Conservation (phyloP, 2,329 filamentous ascomycete genomes). For the Drechslerella dactyloides region DNA sequence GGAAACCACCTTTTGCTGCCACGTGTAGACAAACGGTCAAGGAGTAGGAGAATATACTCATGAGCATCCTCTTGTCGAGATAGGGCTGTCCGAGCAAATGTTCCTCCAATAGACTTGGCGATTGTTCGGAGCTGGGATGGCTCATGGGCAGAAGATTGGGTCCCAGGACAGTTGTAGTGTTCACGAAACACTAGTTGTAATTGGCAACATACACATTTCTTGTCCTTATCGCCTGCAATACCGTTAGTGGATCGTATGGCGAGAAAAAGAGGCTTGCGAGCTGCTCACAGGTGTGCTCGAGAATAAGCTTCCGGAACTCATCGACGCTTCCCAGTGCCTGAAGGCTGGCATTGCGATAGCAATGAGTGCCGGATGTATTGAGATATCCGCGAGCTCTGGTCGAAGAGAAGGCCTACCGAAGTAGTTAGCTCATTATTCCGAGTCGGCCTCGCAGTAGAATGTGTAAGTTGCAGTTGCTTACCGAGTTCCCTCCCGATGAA, state of each 20-base stretch:
- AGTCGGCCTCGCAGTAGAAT: no score
- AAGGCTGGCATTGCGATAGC: slow-evolving; percentile 43
- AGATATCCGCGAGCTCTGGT: slow-evolving; percentile 23
- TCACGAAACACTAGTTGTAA: slow-evolving; percentile 19
- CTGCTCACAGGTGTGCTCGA: slow-evolving; percentile 27
- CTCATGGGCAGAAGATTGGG: slow-evolving; percentile 18
- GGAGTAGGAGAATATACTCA: slow-evolving; percentile 36
- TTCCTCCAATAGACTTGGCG: slow-evolving; percentile 20
- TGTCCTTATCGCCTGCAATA: slow-evolving; percentile 9
- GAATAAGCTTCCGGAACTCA: slow-evolving; percentile 25
- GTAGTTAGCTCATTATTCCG: no score
- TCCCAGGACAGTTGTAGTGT: slow-evolving; percentile 17
- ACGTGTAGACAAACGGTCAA: slow-evolving; percentile 19
- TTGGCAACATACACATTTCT: slow-evolving; percentile 18
- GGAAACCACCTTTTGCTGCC: slow-evolving; percentile 9
- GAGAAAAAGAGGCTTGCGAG: neutral
- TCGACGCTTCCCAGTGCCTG: slow-evolving; percentile 27
- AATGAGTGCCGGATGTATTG: slow-evolving; percentile 31
- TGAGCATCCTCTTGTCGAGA: slow-evolving; percentile 39
- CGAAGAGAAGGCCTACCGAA: neutral
- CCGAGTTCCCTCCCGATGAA: no score
- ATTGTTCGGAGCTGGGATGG: slow-evolving; percentile 19
- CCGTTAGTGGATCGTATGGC: neutral
- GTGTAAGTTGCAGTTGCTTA: no score
- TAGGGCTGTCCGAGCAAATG: slow-evolving; percentile 18